Conservation (phyloP, 371 early-diverging fungal species). For the Apophysomyces trapeziformis region DNA sequence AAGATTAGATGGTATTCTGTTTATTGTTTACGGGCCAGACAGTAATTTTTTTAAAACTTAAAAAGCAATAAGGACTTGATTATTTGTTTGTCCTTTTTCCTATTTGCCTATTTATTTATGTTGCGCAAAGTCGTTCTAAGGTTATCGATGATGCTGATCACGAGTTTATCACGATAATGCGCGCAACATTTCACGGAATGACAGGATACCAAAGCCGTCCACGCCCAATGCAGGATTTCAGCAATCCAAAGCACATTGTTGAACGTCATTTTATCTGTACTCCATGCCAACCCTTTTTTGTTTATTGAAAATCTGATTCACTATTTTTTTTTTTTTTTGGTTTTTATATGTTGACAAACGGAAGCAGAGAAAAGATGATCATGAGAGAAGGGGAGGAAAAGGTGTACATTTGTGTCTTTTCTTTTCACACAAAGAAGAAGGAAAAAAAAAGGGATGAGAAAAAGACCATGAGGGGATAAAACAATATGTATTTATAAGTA, state of each 20-base stretch:
- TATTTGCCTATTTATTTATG: neutral
- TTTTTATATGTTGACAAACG: neutral
- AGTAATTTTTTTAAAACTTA: neutral
- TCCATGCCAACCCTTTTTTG: neutral
- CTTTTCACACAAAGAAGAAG: no score
- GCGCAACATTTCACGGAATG: constrained; percentile 5
- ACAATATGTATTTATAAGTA: constrained; percentile 9
- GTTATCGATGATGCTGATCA: neutral
- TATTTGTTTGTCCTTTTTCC: neutral
- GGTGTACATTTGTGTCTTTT: no score
- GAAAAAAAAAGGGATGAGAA: no score
- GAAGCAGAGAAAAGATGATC: neutral
- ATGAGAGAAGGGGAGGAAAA: no score
- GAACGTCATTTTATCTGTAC: neutral
- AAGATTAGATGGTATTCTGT: neutral
- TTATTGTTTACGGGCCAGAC: constrained; percentile 4
- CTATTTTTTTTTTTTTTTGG: neutral
- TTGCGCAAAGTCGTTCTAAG: neutral
- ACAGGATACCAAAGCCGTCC: constrained; percentile 5
- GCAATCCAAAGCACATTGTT: no score
- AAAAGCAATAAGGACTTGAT: neutral
- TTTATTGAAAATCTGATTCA: neutral
- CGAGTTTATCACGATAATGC: constrained; percentile 5
- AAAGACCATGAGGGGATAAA: constrained; percentile 2
- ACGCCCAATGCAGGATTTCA: constrained; percentile 2